Evolutionary conservation across 495 filamentous ascomycete genomes (phyloP).

Genomic region (Chlorociboria aeruginascens): DNA sequence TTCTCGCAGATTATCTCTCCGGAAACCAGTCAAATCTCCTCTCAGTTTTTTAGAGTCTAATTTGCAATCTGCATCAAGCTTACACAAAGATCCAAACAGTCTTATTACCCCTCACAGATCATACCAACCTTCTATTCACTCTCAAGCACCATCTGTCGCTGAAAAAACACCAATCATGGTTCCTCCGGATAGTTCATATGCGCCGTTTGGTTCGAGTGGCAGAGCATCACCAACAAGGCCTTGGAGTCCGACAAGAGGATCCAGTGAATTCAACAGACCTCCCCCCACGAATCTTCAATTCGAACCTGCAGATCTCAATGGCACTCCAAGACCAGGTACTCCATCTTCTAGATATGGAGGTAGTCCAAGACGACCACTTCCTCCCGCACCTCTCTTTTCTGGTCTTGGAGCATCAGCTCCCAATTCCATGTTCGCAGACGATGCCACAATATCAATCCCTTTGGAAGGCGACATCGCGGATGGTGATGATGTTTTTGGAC

Average conservation of each 20-base stretch:
- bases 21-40: constrained; percentile 8
- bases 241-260: constrained; percentile 58
- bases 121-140: constrained; percentile 37
- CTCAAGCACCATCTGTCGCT: constrained; percentile 27
- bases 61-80: constrained; percentile 24
- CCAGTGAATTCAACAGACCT: constrained; percentile 52
- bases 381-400: constrained; percentile 78
- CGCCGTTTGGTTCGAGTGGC: constrained; percentile 22
- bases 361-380: constrained; percentile 77
- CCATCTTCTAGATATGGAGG: constrained; percentile 79
- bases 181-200: constrained; percentile 31
- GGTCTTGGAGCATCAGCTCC: constrained; percentile 25
- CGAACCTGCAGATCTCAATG: constrained; percentile 80
- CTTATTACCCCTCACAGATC: constrained; percentile 23
- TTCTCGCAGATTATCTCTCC: constrained; percentile 28
- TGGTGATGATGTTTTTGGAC: constrained; percentile 68
- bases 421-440: constrained; percentile 31
- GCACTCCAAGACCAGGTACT: constrained; percentile 80
- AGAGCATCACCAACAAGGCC: constrained; percentile 45
- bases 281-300: constrained; percentile 52
- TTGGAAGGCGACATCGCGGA: constrained; percentile 37
- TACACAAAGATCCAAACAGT: constrained; percentile 22
- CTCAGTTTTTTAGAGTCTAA: constrained; percentile 2
- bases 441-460: constrained; percentile 47
- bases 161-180: constrained; percentile 34